Base-by-base conservation (phyloP, 2,329 filamentous ascomycete species). In the Diaporthe aspalathi region DNA sequence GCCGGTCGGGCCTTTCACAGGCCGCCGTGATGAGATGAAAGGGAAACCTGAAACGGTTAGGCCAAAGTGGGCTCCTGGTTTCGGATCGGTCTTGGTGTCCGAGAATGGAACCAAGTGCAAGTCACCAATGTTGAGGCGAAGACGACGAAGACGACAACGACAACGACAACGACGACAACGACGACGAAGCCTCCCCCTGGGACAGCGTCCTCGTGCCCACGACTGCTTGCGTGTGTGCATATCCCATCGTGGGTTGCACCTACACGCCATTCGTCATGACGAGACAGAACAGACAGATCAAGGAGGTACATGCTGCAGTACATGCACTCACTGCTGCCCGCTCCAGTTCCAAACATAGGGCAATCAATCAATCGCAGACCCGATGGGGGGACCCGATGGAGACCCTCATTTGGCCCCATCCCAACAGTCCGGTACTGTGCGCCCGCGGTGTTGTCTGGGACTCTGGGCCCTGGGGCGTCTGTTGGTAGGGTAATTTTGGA, bases 11-110 rank as follows among this genome's bases (percentile, higher is more conserved):
- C 60, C 60, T 65, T 50, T 65, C 60, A 65, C 43, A 50, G 50
- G 60, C 60, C 60, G 45, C 60, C 45, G 43, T 20, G 29, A 65
- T 50, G 60, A 65, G 60, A 65, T 65, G 60, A 65, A 50, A 65
- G 60, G 60, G 60, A 65, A 50, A 65, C 60, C 60, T 65, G 60
- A 65, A 38, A 65, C 60, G 60, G 45, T 65, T 65, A 50, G 60
- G 27, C 60, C 60, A 35, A 17, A 65, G 60, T 65, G 60, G 60
- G 60, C 60, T 50, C 45, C 45, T 38, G 60, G 60, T 65, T 65
- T 65, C 60, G 60, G 45, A 65, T 65, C 60, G 38, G 60, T 38
- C 60, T 50, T 50, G 60, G 43, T 50, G 29, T 50, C 60, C 60
- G 60, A 65, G 45, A 20, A 65, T 22, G 43, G 60, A 45, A n/a